Conservation (phyloP, 2,329 filamentous ascomycete species). For the Fusarium transvaalense region DNA sequence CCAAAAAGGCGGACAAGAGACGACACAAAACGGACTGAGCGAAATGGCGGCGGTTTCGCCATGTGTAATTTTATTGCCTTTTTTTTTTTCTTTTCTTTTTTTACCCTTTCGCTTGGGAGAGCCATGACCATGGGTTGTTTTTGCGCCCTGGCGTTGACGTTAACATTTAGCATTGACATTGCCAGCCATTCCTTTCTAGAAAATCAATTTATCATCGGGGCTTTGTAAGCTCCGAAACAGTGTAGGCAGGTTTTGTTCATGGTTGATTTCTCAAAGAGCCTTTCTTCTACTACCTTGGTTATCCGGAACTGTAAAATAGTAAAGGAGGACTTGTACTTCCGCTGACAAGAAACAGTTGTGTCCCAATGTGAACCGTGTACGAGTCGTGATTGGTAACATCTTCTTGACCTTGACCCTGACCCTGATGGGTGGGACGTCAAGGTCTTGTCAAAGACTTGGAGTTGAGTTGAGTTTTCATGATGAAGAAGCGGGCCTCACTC, state of each 20-base stretch:
- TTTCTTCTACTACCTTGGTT: background rate
- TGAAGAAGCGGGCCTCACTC: conserved; percentile 30
- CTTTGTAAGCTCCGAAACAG: conserved; percentile 24
- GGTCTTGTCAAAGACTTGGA: conserved; percentile 3
- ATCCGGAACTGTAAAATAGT: no score
- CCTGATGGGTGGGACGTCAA: conserved; percentile 36
- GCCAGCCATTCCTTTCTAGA: conserved; percentile 5
- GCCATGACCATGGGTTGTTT: conserved; percentile 17
- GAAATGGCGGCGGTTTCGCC: conserved; percentile 27
- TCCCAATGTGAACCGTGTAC: conserved; percentile 17
- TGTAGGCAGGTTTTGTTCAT: background rate
- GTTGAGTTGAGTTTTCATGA: conserved; percentile 23
- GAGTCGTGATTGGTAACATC: conserved; percentile 26
- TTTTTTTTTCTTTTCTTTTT: conserved; percentile 14
- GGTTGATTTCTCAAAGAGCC: conserved; percentile 23
- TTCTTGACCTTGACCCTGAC: background rate
- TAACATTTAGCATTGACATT: conserved; percentile 32
- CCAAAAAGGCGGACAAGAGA: background rate
- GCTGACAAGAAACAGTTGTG: conserved; percentile 38
- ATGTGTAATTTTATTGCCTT: conserved; percentile 28
- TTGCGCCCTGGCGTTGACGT: conserved; percentile 37
- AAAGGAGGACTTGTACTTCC: background rate
- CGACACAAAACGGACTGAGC: background rate
- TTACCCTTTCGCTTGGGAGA: background rate
- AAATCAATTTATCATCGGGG: conserved; percentile 4